phyloP scores from a whole-genome alignment of 2,329 filamentous ascomycete species.

The Phaeoacremonium minimum region DNA sequence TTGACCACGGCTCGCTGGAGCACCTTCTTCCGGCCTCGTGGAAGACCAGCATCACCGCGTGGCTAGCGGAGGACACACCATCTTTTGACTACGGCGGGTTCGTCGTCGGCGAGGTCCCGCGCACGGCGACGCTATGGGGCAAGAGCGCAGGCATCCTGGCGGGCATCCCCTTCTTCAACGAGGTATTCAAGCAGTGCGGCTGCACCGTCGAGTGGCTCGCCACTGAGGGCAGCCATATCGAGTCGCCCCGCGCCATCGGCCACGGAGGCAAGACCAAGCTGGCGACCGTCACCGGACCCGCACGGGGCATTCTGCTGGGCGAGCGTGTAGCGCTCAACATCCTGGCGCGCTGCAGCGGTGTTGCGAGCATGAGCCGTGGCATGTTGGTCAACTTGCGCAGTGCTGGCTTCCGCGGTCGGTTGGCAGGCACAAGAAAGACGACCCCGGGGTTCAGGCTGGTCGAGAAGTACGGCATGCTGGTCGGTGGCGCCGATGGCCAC shows the following conservation, averaged over 20 bases:
- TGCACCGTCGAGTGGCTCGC: conserved; percentile 91
- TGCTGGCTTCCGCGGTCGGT: conserved; percentile 72
- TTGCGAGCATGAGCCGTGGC: conserved; percentile 65
- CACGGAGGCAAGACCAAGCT: conserved; percentile 49
- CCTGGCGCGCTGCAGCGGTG: conserved; percentile 83
- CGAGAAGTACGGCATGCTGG: conserved; percentile 97
- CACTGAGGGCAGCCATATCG: conserved; percentile 67
- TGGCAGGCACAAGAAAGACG: conserved; percentile 96
- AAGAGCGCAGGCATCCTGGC: conserved; percentile 79
- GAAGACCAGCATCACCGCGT: conserved; percentile 74
- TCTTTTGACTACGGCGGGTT: conserved; percentile 97
- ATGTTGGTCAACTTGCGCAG: conserved; percentile 52
- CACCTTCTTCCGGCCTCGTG: conserved; percentile 82
- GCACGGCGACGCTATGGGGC: conserved; percentile 62
- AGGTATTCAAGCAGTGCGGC: conserved; percentile 84
- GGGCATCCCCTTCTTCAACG: conserved; percentile 90
- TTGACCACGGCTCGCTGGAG: conserved; percentile 40
- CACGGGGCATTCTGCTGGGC: conserved; percentile 75
- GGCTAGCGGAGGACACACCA: conserved; percentile 94
- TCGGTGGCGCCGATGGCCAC: conserved; percentile 88
- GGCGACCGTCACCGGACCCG: conserved; percentile 82
- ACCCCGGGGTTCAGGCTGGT: conserved; percentile 93
- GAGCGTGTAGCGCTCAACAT: conserved; percentile 92
- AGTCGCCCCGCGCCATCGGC: conserved; percentile 38
- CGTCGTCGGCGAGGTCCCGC: conserved; percentile 72